Evolutionary conservation across 805 yeast genomes (phyloP).

Genomic region (Candida ulmi): DNA sequence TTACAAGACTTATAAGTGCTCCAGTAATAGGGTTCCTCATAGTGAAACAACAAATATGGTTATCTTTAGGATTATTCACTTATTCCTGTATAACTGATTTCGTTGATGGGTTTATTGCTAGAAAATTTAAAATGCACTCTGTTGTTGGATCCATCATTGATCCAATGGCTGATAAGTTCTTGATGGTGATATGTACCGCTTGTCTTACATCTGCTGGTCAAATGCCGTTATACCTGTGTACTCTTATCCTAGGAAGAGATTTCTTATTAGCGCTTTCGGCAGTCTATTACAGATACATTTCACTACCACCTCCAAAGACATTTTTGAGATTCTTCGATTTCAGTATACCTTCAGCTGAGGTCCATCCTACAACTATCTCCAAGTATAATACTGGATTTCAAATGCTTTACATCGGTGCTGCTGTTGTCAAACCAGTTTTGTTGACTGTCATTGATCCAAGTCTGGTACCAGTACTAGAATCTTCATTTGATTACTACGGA

Average conservation of each 20-base stretch:
- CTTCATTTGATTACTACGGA: constrained; percentile 34
- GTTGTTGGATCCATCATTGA: constrained; percentile 88
- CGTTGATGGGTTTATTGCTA: constrained; percentile 87
- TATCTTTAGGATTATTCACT: constrained; percentile 68
- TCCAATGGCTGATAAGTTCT: constrained; percentile 89
- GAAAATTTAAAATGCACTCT: constrained; percentile 69
- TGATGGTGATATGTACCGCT: constrained; percentile 82
- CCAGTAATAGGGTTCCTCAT: constrained; percentile 83
- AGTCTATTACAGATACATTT: constrained; percentile 60
- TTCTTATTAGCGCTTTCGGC: constrained; percentile 67
- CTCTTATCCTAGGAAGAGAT: constrained; percentile 80
- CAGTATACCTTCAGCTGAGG: constrained; percentile 75
- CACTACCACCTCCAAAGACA: constrained; percentile 75
- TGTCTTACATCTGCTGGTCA: constrained; percentile 62
- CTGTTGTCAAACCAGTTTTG: constrained; percentile 51
- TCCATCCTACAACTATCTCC: constrained; percentile 80
- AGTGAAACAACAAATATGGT: constrained; percentile 51
- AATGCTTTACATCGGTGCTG: constrained; percentile 76
- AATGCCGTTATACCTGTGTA: constrained; percentile 68
- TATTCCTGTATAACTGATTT: constrained; percentile 90
- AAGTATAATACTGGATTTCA: constrained; percentile 89
- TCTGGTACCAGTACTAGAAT: constrained; percentile 18
- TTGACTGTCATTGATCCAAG: constrained; percentile 28
- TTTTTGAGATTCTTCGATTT: constrained; percentile 71
- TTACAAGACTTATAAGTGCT: constrained; percentile 72